These are phyloP conservation scores for Symbiodinium natans DNA, from an alignment of 73 alveolate species.

Conservation along the genomic window DNA sequence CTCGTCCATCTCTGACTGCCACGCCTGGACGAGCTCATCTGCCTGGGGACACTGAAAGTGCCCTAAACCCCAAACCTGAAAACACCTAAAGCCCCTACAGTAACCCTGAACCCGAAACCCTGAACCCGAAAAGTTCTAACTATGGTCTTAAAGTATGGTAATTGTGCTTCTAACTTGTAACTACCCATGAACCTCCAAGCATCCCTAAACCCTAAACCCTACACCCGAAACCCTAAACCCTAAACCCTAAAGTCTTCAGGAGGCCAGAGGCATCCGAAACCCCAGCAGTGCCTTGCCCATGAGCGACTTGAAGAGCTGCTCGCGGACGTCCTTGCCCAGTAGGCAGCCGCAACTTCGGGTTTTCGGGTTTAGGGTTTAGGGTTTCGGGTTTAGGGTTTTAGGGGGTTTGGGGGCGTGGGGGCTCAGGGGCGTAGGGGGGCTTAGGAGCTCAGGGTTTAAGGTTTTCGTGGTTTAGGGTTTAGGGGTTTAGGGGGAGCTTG, in stretches of 20 bases:
- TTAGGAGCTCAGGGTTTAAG: no score
- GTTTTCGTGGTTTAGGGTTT: no score
- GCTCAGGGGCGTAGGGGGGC: background rate
- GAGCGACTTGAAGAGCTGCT: slow-evolving; percentile 65
- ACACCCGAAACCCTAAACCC: background rate
- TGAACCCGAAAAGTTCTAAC: no score
- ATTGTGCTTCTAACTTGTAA: no score
- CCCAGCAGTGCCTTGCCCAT: slow-evolving; percentile 60
- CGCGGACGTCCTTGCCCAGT: slow-evolving; percentile 57
- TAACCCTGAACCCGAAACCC: no score
- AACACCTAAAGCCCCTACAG: background rate
- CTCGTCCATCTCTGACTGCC: slow-evolving; percentile 83
- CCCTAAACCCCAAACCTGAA: background rate
- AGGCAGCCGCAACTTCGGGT: background rate
- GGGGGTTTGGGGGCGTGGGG: background rate
- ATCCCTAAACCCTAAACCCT: background rate
- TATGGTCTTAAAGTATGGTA: no score
- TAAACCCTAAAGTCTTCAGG: no score
- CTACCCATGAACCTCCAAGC: no score
- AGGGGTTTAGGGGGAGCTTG: no score
- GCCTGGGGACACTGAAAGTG: background rate
- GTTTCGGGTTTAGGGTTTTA: background rate
- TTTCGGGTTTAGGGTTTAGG: background rate
- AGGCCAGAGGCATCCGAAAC: background rate
- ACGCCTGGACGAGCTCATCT: slow-evolving; percentile 55